Percentiles rank a stretch among this genome's conserved stretches.
These are phyloP conservation scores for Gastrolobium bilobum DNA, from an alignment of 306 rosid genomes.

Conservation along the genomic window DNA sequence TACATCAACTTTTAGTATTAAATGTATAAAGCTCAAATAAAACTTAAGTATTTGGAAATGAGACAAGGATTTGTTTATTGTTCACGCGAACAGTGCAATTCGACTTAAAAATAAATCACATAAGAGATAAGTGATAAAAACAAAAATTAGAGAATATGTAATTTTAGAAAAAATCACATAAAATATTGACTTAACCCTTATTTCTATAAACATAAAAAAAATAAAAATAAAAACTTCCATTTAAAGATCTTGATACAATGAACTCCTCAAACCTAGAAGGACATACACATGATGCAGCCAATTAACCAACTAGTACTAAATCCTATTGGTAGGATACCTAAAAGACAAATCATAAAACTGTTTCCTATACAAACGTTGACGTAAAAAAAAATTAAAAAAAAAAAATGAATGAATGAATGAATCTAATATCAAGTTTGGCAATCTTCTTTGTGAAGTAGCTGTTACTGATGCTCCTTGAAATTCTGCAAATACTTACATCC, in stretches of 20 bases:
- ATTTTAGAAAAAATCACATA: no score
- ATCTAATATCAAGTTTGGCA: constrained; percentile 30
- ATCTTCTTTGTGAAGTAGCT: constrained; percentile 30
- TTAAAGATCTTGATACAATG: constrained; percentile 20
- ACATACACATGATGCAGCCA: constrained; percentile 33
- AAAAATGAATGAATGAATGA: constrained; percentile 46
- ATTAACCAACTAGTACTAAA: constrained; percentile 37
- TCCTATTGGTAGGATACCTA: constrained; percentile 38
- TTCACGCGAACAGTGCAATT: no score
- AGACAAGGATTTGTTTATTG: no score
- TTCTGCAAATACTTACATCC: constrained; percentile 36
- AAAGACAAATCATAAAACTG: constrained; percentile 38
- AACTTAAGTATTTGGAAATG: no score
- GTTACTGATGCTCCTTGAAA: constrained; percentile 41
- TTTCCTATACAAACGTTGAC: constrained; percentile 34
- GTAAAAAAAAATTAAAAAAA: neutral
- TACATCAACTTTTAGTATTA: no score
- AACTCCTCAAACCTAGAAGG: constrained; percentile 44
- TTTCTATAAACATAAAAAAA: constrained; percentile 12
- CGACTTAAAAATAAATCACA: no score
- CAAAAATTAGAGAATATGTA: no score
- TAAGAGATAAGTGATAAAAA: no score
- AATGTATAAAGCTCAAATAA: no score
- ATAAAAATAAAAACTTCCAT: neutral
- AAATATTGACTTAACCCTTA: neutral